phyloP scores from a whole-genome alignment of 345 rosid species.

The Boechera stricta region DNA sequence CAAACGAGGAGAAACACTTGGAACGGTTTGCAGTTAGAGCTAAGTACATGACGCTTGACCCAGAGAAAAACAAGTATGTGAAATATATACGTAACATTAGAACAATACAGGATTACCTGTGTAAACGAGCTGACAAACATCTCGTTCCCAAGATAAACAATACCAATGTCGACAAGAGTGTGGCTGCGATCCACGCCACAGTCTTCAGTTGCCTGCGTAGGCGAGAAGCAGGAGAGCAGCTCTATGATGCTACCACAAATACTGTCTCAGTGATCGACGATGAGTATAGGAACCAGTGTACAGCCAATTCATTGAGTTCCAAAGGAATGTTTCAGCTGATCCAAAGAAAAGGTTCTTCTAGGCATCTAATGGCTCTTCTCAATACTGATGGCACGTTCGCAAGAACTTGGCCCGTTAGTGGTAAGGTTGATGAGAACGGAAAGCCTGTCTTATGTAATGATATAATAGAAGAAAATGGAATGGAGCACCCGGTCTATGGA shows the following conservation, averaged over 20 bases:
- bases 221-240: conserved; percentile 83
- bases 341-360: conserved; percentile 90
- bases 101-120: conserved; percentile 92
- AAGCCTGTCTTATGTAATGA: conserved; percentile 52
- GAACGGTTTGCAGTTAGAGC: conserved; percentile 99
- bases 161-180: conserved; percentile 96
- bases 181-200: conserved; percentile 96
- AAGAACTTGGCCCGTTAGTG: conserved; percentile 90
- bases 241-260: conserved; percentile 78
- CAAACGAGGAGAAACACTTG: conserved; percentile 96
- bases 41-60: conserved; percentile 98
- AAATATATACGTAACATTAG: conserved; percentile 93
- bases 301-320: conserved; percentile 89
- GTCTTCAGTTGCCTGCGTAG: conserved; percentile 96
- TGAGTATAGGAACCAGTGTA: conserved; percentile 92
- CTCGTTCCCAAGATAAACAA: conserved; percentile 96
- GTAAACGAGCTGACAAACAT: conserved; percentile 97
- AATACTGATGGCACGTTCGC: conserved; percentile 95
- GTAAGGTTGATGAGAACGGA: conserved; percentile 59
- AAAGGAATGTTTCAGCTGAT: conserved; percentile 99
- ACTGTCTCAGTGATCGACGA: conserved; percentile 81
- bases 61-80: conserved; percentile 93
- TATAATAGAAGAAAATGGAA: conserved; percentile 49
- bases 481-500: conserved; percentile 75
- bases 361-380: conserved; percentile 97